Evolutionary conservation across 202 grass and related monocot genomes (phyloP), one percentile per base, ranked within the genome.

Genomic region (Bolboschoenoplectus hybrid): DNA sequence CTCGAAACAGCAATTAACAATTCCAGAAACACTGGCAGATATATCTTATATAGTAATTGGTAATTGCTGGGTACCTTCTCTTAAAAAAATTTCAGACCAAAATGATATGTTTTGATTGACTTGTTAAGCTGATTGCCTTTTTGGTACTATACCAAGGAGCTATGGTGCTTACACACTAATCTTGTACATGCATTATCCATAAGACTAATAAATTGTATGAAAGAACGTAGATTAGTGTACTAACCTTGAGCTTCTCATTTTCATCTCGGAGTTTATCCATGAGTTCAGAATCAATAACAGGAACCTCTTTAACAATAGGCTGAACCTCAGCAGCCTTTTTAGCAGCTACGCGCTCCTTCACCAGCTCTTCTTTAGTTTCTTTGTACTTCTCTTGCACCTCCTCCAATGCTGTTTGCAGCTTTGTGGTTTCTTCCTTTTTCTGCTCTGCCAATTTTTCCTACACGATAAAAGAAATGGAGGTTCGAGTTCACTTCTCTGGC

Each of bases 171-270:
- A 2, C 13, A 72, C 43, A 72, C 40, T 16, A 39, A 78, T 13
- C 0, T 75, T 39, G 26, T 26, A 78, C 50, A 56, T 56, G 50
- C 74, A 80, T 17, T 16, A 16, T 36, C 50, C 26, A 77, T 55
- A 5, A 38, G 50, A 77, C 11, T 7, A 10, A 36, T 53, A 16
- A 56, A 57, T 39, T 77, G 12, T 77, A 77, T 17, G 66, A 44
- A 71, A 74, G 35, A 45, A 20, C 45, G 57, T 26, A 5, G 39
- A 45, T n/a, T 7, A 71, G 7, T 55, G 16, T 61, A 83, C 90
- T 87, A 80, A 99, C 97, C 93, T 97, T 96, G 74, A 99, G 92
- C 63, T 92, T 93, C 81, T 99, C 90, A 90, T 99, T 99, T 94
- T 99, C 97, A 82, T 89, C 92, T 91, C 85, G 92, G 87, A 99